Conservation (phyloP, 1,284 basidiomycete genomes). For the Tranzscheliella williamsii region DNA sequence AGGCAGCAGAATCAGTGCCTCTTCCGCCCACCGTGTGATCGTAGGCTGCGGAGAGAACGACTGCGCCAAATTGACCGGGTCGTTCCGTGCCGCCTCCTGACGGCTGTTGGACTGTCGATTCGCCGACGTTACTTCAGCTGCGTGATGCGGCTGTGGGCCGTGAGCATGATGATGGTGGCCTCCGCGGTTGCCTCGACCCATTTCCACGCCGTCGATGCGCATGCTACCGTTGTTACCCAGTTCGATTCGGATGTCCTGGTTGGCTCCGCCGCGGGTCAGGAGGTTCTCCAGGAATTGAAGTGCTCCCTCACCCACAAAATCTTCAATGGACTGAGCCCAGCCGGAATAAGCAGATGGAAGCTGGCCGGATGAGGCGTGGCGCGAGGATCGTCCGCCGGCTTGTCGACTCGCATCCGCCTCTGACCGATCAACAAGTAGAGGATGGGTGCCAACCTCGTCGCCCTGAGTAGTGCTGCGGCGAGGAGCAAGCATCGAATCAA, state of each 20-base stretch:
- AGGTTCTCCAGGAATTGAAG: conserved; percentile 82
- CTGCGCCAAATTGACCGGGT: conserved; percentile 53
- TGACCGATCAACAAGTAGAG: conserved; percentile 72
- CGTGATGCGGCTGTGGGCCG: conserved; percentile 15
- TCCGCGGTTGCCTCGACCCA: conserved; percentile 4
- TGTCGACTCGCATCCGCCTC: conserved; percentile 24
- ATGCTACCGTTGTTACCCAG: conserved; percentile 42
- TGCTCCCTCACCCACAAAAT: conserved; percentile 78
- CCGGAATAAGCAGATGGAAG: conserved; percentile 19
- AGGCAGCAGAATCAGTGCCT: conserved; percentile 75
- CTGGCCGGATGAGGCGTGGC: conserved; percentile 6
- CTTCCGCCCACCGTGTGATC: conserved; percentile 86
- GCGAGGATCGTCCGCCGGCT: conserved; percentile 6
- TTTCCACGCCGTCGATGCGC: conserved; percentile 41
- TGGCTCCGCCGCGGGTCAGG: conserved; percentile 58
- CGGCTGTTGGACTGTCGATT: conserved; percentile 4
- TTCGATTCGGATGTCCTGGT: conserved; percentile 50
- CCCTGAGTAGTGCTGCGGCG: conserved; percentile 15
- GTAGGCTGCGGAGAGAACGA: conserved; percentile 73
- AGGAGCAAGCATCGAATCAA: conserved; percentile 36
- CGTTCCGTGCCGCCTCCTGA: conserved; percentile 20
- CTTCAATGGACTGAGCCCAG: conserved; percentile 74
- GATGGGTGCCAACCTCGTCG: conserved; percentile 69
- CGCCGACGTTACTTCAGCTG: neutral
- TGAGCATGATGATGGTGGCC: conserved; percentile 21